Base-by-base conservation (phyloP, 805 yeast genomes). In the Wickerhamomyces pijperi region DNA sequence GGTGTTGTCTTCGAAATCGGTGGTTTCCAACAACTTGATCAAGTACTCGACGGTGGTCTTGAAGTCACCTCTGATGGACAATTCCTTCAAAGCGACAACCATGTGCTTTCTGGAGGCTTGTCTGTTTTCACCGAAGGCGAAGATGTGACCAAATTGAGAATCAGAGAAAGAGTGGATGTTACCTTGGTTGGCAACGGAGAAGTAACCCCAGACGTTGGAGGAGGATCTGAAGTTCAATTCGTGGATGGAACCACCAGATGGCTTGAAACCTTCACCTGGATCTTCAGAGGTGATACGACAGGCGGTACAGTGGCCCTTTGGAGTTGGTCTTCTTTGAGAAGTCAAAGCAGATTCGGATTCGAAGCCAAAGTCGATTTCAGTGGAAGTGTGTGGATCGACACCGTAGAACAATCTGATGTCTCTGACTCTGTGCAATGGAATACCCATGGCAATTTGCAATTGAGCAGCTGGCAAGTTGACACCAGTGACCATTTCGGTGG, bases 241-340 rank as follows among this genome's bases (percentile, higher is more conserved):
- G 51, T 88, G 95, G 65, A 92, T 72, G 39, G 87, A 77, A 68
- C 99, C 99, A 57, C 95, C 94, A 32, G 95, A 84, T 39, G 99
- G 99, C 64, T 92, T 92, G 75, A 92, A 92, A 36, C 98, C 99
- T 67, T 90, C 97, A 58, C 95, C 94, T 36, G 99, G 99, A 65
- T 92, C 99, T 65, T 92, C 99, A 13, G 96, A 85, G 28, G 98
- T 92, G 61, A 92, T 92, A 70, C 99, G 87, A 68, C 97, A 90
- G 38, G 98, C 98, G 36, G 97, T 92, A 64, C 95, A 84, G 64
- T 92, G 99, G 44, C 99, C 99, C 69, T 86, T 87, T 53, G 99
- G 98, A 50, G 71, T 74, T 29, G 99, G 99, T 52, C 76, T 77
- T 62, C 97, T 78, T 68, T 92, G 99, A 41, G 81, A 73, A 50